Evolutionary conservation across 345 rosid genomes (phyloP).

Genomic region (Conringia planisiliqua): DNA sequence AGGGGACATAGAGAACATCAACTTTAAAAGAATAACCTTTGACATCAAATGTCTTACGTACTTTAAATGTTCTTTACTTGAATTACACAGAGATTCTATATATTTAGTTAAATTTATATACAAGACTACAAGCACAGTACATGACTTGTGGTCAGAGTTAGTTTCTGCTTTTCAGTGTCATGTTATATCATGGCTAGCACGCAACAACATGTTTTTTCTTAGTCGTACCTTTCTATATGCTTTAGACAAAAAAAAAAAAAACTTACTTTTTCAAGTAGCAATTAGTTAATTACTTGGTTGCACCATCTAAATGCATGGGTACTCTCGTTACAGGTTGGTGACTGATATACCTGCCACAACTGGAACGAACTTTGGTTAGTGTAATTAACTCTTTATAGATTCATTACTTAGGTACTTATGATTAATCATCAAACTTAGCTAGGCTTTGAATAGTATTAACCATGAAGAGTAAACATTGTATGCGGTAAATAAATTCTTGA

Average conservation of each 20-base stretch:
- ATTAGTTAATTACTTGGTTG: background rate
- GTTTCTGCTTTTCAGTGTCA: background rate
- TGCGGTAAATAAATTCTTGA: background rate
- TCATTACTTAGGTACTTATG: background rate
- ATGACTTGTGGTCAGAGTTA: background rate
- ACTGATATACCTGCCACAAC: constrained; percentile 39
- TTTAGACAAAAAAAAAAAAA: too few relatives aligned
- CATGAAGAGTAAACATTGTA: background rate
- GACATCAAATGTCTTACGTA: background rate
- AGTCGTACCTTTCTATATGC: background rate
- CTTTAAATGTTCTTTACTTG: too few relatives aligned
- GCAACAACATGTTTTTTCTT: background rate
- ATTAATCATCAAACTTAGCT: background rate
- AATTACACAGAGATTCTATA: background rate
- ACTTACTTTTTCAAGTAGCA: background rate
- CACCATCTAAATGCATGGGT: background rate
- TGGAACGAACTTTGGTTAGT: constrained; percentile 34
- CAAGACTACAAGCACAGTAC: background rate
- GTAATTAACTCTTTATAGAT: background rate
- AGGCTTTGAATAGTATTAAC: background rate
- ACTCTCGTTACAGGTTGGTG: constrained; percentile 26
- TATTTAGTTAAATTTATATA: too few relatives aligned
- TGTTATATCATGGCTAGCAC: background rate
- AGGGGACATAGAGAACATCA: background rate
- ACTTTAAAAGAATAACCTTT: background rate